Evolutionary conservation across 2,329 filamentous ascomycete genomes (phyloP), one percentile per base, ranked within the genome.

Genomic region (Aquanectria penicillioides): DNA sequence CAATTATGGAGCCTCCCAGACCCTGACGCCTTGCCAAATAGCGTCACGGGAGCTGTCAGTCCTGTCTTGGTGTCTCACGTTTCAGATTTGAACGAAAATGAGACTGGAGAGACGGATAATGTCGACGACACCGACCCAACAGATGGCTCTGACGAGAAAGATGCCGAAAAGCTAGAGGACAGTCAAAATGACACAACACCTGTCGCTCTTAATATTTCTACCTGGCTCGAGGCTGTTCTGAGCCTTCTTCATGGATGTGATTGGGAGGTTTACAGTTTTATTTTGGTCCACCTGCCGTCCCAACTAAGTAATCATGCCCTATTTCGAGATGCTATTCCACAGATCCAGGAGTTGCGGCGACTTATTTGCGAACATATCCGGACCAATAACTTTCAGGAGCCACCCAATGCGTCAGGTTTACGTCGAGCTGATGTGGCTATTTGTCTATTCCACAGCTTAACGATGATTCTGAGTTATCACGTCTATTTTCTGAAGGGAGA

Each of bases 191-290:
- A 72, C 51, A 68, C 74, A 41, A 75, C 75, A 54, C 72, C 77
- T n/a, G 75, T 78, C 2, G 75, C 83, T 7, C 77, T 93, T 51
- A 83, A 87, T 51, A 82, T 90, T 41, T 81, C 83, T 12, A 75
- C 83, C 34, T 97, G 93, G 91, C 81, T 97, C n/a, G 90, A 94
- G 62, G 83, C 88, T 10, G 81, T 96, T 31, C 85, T 92, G 22
- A 82, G 83, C n/a, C 78, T 95, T n/a, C 78, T 97, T 37, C 84
- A 88, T 53, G 90, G 89, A 34, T 86, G 87, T 43, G 89, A 95
- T 61, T 98, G 94, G 94, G 93, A 98, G 72, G 81, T 97, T 2
- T 97, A 97, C 80, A 94, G 92, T 75, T 97, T 94, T 72, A 85
- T 94, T 15, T 81, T 99, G 25, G 91, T 93, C 6, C 92, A 97